Conservation (phyloP, 768 basidiomycete species). For the Leucocoprinus birnbaumii region DNA sequence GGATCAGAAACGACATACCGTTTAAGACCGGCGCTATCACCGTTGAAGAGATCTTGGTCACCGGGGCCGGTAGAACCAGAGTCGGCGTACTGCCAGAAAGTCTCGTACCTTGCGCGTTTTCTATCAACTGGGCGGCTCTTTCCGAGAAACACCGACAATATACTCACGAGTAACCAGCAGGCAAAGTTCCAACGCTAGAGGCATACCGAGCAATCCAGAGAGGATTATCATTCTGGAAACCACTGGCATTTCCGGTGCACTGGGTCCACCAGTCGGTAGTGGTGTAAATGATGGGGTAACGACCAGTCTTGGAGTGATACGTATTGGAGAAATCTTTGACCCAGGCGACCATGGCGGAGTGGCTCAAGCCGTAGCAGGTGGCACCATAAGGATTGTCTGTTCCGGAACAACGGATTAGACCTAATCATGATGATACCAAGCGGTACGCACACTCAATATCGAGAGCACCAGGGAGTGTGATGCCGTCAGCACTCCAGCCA, state of each 20-base stretch:
- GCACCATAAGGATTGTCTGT: conserved; percentile 52
- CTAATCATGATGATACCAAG: background rate
- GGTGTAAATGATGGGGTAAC: conserved; percentile 45
- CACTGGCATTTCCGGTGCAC: conserved; percentile 58
- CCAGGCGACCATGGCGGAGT: conserved; percentile 61
- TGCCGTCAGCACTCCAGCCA: conserved; percentile 53
- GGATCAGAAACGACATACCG: conserved; percentile 2
- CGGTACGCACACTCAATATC: conserved; percentile 56
- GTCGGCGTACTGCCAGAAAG: conserved; percentile 63
- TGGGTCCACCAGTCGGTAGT: conserved; percentile 67
- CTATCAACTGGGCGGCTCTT: background rate
- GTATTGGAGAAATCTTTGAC: conserved; percentile 60
- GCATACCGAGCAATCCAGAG: conserved; percentile 60
- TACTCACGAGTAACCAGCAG: conserved; percentile 55
- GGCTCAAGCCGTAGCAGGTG: conserved; percentile 52
- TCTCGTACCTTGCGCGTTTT: conserved; percentile 31
- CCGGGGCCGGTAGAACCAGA: conserved; percentile 54
- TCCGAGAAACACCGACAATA: background rate
- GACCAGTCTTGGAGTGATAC: conserved; percentile 44
- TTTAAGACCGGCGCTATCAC: conserved; percentile 18
- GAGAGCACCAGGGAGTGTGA: conserved; percentile 60
- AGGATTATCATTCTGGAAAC: conserved; percentile 49
- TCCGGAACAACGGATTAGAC: no score
- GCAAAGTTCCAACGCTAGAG: conserved; percentile 48
- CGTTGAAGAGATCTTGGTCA: conserved; percentile 58